Conservation (phyloP, 768 basidiomycete species). For the Cyclocybe cylindracea region DNA sequence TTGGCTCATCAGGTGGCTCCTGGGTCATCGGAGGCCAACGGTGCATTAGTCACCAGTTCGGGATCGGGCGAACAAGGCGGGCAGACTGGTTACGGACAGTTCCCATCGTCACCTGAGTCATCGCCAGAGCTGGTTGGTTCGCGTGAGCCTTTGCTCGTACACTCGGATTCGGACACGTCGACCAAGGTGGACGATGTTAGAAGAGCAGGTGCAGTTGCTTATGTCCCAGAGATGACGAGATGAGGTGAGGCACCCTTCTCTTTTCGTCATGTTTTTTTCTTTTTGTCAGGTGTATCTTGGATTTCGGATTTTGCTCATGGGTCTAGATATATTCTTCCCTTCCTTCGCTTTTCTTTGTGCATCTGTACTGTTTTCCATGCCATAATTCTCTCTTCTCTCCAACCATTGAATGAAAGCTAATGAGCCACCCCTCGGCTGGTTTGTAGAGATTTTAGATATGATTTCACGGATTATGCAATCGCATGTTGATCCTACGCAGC, state of each 20-base stretch:
- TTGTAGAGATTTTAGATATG: too few relatives aligned
- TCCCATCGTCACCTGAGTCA: constrained; percentile 49
- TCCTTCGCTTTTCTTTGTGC: not conserved
- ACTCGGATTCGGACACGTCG: constrained; percentile 20
- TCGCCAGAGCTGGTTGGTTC: constrained; percentile 18
- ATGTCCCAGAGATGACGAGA: constrained; percentile 19
- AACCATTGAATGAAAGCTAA: too few relatives aligned
- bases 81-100: constrained; percentile 37
- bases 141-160: constrained; percentile 38
- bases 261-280: constrained; percentile 6
- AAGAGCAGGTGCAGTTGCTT: constrained; percentile 11
- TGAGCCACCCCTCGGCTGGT: too few relatives aligned
- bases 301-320: constrained; percentile 6
- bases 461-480: too few relatives aligned
- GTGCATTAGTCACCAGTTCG: constrained; percentile 9
- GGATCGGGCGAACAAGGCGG: constrained; percentile 7
- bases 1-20: not conserved
- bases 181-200: constrained; percentile 17
- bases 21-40: constrained; percentile 5
- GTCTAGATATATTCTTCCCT: constrained; percentile 1
- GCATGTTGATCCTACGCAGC: too few relatives aligned
- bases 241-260: constrained; percentile 8
- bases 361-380: not conserved
- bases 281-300: constrained; percentile 9
- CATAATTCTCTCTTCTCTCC: too few relatives aligned